Evolutionary conservation across 2,329 filamentous ascomycete genomes (phyloP).

Genomic region (Fusarium udum): DNA sequence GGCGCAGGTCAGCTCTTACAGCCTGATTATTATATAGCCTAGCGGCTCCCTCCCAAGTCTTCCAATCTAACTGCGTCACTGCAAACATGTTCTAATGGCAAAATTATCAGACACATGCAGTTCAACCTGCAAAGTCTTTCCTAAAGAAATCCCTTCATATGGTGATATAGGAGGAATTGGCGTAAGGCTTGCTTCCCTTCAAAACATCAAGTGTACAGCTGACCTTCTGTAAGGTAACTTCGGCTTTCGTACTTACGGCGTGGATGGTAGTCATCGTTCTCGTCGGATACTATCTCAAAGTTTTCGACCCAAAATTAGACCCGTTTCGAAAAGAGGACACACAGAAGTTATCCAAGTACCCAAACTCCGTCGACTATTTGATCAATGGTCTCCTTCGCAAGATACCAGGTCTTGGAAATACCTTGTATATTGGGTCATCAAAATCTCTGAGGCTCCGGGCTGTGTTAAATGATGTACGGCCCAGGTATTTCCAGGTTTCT

Average conservation of each 20-base stretch:
- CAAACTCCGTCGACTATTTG: not conserved
- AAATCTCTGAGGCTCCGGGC: too few species aligned
- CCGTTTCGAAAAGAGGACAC: not conserved
- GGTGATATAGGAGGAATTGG: conserved; percentile 5
- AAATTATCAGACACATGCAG: not conserved
- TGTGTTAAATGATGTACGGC: too few species aligned
- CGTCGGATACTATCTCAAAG: not conserved
- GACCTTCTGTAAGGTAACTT: not conserved
- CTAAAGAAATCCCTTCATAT: not conserved
- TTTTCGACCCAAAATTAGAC: not conserved
- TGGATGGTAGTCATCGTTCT: not conserved
- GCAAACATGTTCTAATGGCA: not conserved
- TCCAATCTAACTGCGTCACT: fast-evolving
- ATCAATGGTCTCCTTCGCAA: too few species aligned
- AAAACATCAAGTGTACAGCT: not conserved
- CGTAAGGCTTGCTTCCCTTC: not conserved
- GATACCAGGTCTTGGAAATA: too few species aligned
- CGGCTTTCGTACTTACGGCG: not conserved
- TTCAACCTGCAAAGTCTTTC: not conserved
- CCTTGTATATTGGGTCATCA: too few species aligned
- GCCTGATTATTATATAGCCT: not conserved
- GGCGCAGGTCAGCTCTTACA: not conserved
- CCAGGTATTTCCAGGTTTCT: too few species aligned
- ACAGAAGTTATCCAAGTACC: fast-evolving
- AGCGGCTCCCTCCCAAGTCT: too few species aligned